Conservation (phyloP, 139 green algal genomes). For the Spirogloea muscicola region DNA sequence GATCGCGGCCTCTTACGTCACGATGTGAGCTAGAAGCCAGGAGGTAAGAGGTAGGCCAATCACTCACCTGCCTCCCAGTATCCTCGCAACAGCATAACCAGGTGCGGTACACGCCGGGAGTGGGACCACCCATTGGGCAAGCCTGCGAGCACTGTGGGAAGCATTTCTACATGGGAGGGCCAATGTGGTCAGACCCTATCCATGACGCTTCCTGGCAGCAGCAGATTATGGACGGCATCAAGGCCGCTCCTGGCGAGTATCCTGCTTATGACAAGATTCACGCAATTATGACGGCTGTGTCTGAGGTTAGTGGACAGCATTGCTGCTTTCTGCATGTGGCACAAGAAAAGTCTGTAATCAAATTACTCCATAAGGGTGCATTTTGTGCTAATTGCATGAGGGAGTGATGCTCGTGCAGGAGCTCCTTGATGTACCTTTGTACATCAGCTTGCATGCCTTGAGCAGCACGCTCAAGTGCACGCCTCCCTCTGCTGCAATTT, state of each 20-base stretch:
- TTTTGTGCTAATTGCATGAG: too few relatives aligned
- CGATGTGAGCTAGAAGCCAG: too few relatives aligned
- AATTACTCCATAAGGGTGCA: neutral
- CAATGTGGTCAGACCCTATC: slow-evolving; percentile 85
- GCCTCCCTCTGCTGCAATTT: slow-evolving; percentile 59
- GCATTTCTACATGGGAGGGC: slow-evolving; percentile 75
- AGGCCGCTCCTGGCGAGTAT: slow-evolving; percentile 21
- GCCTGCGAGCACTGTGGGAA: slow-evolving; percentile 50
- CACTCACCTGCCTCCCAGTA: too few relatives aligned
- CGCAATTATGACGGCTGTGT: slow-evolving; percentile 67
- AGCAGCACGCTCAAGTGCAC: slow-evolving; percentile 71
- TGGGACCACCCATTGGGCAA: slow-evolving; percentile 19
- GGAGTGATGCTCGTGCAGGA: slow-evolving; percentile 35
- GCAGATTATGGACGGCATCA: slow-evolving; percentile 13
- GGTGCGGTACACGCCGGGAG: slow-evolving; percentile 27
- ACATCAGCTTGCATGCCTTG: slow-evolving; percentile 71
- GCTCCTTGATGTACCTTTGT: slow-evolving; percentile 51
- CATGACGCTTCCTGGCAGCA: slow-evolving; percentile 74
- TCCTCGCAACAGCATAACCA: slow-evolving; percentile 8
- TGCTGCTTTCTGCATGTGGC: slow-evolving; percentile 37
- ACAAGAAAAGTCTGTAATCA: slow-evolving; percentile 6
- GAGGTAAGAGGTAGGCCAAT: too few relatives aligned
- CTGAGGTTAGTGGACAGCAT: slow-evolving; percentile 37
- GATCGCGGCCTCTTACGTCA: too few relatives aligned
- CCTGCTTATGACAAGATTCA: slow-evolving; percentile 66